Evolutionary conservation across 2,329 filamentous ascomycete genomes (phyloP).

Genomic region (Alternaria brassicae): DNA sequence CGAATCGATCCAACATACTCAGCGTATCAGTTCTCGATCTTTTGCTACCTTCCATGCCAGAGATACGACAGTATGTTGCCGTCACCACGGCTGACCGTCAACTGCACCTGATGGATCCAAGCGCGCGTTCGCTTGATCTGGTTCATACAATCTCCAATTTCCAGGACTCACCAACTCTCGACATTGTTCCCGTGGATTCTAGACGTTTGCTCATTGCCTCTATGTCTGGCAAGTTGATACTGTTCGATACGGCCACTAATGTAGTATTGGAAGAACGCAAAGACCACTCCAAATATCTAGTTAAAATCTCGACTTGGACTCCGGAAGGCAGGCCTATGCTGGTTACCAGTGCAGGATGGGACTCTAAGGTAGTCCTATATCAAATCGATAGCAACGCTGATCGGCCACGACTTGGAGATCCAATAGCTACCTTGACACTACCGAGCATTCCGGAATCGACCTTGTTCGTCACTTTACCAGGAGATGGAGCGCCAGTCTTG

Average conservation of each 20-base stretch:
- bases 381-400: conserved; percentile 36
- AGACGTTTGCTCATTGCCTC: conserved; percentile 60
- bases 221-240: conserved; percentile 65
- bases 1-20: conserved; percentile 62
- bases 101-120: conserved; percentile 56
- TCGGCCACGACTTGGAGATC: conserved; percentile 46
- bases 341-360: conserved; percentile 68
- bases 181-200: conserved; percentile 54
- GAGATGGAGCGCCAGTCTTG: conserved; percentile 56
- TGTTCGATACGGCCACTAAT: conserved; percentile 54
- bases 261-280: conserved; percentile 57
- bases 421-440: conserved; percentile 53
- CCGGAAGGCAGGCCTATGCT: conserved; percentile 36
- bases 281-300: conserved; percentile 66
- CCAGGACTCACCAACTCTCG: conserved; percentile 63
- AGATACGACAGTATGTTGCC: conserved; percentile 36
- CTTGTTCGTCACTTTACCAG: conserved; percentile 60
- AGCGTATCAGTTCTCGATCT: conserved; percentile 56
- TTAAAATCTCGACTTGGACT: conserved; percentile 57
- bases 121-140: conserved; percentile 41
- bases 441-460: conserved; percentile 65
- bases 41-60: conserved; percentile 22
- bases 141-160: conserved; percentile 49
- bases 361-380: conserved; percentile 64
- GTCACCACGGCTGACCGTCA: conserved; percentile 51